phyloP scores from a whole-genome alignment of 768 basidiomycete species.

The Boletellus sp. region DNA sequence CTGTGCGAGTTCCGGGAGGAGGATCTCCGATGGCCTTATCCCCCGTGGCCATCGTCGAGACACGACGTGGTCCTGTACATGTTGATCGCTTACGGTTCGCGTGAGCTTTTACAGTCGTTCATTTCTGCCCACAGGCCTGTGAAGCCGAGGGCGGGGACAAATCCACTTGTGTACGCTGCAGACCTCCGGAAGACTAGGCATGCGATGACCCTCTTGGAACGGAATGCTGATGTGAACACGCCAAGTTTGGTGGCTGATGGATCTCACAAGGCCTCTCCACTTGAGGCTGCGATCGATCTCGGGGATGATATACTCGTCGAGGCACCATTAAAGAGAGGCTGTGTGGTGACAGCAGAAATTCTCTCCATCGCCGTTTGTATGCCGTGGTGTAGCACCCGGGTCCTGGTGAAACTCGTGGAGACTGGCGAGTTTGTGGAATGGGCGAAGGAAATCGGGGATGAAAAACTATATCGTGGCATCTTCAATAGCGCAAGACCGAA shows the following conservation, averaged over 20 bases:
- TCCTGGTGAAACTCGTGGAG: neutral
- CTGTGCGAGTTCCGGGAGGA: neutral
- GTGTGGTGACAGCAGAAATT: neutral
- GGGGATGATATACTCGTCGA: neutral
- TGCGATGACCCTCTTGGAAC: neutral
- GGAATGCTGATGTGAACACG: neutral
- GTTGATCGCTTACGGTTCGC: neutral
- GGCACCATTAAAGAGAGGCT: neutral
- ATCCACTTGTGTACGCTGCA: constrained; percentile 6
- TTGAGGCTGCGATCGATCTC: neutral
- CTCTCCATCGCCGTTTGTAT: neutral
- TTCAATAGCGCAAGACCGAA: constrained; percentile 2
- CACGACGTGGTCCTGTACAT: neutral
- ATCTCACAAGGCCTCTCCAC: neutral
- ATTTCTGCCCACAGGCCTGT: neutral
- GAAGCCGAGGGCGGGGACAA: constrained; percentile 1
- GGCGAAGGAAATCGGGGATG: neutral
- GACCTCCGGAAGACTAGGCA: constrained; percentile 1
- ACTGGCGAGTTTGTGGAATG: neutral
- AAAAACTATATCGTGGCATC: neutral
- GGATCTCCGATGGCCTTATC: neutral
- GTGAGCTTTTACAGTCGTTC: neutral
- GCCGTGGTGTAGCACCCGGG: constrained; percentile 2
- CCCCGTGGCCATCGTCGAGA: neutral
- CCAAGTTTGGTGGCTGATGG: neutral